Conservation (phyloP, 2,329 filamentous ascomycete species). For the Verticillium longisporum region DNA sequence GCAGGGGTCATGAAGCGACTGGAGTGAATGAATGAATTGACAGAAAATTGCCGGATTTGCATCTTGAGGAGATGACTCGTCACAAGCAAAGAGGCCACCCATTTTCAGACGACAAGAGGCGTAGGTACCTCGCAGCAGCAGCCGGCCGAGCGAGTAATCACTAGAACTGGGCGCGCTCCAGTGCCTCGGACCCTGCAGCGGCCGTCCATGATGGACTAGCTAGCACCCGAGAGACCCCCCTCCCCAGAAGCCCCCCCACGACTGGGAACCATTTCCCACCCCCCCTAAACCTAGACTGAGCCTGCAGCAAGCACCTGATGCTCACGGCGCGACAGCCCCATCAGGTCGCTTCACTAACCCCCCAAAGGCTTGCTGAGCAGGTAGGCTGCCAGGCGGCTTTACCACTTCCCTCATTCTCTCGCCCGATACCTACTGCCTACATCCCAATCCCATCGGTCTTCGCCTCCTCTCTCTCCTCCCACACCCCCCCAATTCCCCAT, state of each 20-base stretch:
- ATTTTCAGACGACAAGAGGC: neutral
- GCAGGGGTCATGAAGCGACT: neutral
- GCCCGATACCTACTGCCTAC: neutral
- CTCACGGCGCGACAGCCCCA: neutral
- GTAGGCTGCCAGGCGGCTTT: neutral
- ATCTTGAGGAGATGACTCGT: neutral
- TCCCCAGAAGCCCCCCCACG: neutral
- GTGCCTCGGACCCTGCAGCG: conserved; percentile 11
- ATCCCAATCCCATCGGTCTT: neutral
- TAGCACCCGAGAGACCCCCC: neutral
- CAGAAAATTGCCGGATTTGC: neutral
- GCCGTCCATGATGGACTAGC: neutral
- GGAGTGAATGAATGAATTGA: neutral
- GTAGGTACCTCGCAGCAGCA: neutral
- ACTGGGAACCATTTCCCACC: neutral
- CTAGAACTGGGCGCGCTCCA: neutral
- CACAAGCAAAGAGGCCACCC: neutral
- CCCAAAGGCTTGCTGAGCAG: no score
- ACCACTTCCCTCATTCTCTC: neutral
- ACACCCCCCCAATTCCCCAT: neutral
- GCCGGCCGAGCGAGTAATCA: neutral
- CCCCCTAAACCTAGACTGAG: neutral
- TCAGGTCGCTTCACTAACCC: neutral
- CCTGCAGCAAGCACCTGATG: neutral
- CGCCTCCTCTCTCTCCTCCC: neutral